phyloP scores from a whole-genome alignment of 1,139 yeast genomes.

The Taphrina flavorubra region DNA sequence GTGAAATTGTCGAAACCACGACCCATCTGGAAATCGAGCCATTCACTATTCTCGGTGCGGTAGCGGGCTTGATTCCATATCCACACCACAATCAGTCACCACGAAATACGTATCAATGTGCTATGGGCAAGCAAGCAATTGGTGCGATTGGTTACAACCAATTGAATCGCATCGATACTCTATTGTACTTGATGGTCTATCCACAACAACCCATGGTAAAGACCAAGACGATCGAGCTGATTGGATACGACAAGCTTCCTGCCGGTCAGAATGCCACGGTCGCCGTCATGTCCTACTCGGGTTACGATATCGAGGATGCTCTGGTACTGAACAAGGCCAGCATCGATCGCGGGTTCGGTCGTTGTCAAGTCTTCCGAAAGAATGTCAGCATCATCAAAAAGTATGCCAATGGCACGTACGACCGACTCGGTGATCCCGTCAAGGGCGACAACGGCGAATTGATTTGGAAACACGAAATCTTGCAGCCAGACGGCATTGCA shows the following conservation, averaged over 20 bases:
- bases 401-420: conserved; percentile 92
- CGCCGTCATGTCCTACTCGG: conserved; percentile 98
- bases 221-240: conserved; percentile 93
- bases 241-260: conserved; percentile 93
- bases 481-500: conserved; percentile 95
- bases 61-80: conserved; percentile 98
- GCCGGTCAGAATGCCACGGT: conserved; percentile 99
- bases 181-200: conserved; percentile 91
- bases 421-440: conserved; percentile 63
- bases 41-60: conserved; percentile 95
- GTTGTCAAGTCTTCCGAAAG: conserved; percentile 96
- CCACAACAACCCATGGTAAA: conserved; percentile 99
- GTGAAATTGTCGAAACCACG: conserved; percentile 60
- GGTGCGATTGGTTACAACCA: conserved; percentile 99
- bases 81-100: conserved; percentile 99
- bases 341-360: conserved; percentile 94
- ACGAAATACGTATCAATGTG: conserved; percentile 98
- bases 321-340: conserved; percentile 90
- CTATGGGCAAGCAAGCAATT: conserved; percentile 99
- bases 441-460: conserved; percentile 63
- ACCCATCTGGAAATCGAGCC: conserved; percentile 97
- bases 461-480: conserved; percentile 79
- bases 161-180: conserved; percentile 91
- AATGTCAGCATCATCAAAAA: conserved; percentile 86
- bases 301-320: conserved; percentile 99